Base-by-base conservation (phyloP, 106 monocot species). In the Dendrobium officinale region DNA sequence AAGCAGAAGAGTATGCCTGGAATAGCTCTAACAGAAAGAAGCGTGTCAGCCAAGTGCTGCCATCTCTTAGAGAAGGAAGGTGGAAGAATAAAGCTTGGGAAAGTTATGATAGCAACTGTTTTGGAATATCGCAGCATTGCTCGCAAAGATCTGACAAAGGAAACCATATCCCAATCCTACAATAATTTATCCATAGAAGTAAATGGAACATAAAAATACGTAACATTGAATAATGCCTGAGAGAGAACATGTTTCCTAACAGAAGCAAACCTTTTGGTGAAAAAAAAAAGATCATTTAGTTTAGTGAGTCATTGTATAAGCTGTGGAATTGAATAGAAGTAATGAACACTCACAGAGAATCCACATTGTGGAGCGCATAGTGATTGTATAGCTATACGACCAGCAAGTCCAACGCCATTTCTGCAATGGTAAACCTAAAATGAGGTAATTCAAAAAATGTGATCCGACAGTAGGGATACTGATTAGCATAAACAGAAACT, bases 81-180 rank as follows among this genome's bases (percentile, higher is more conserved):
- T 19, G 85, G 59, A 84, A 95, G 89, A 86, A 95, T 73, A 75
- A 91, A 86, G 87, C 79, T 58, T 31, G 99, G 99, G 37, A 95
- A 99, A 17, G 90, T 95, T 78, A 99, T 84, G 51, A 99, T 83
- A 56, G 95, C 98, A 85, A 99, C 91, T 78, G 89, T 85, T 90
- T 93, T 95, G 58, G 87, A 99, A 82, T 90, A 88, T 41, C 87
- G 91, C 70, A 99, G 17, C 89, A 86, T 86, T 77, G 95, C 90
- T 85, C 86, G 91, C 82, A 99, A 80, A 78, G 85, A 88, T 86
- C 88, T 93, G 67, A 99, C 86, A 87, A 95, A 95, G 79, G 89
- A 95, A 80, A 95, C 85, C 86, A 99, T 91, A 72, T 99, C 93
- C 99, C 99, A 99, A 64, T 93, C 95, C 99, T 99, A 88, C 79